Base-by-base conservation (phyloP, 164 flowering plant species). In the Piper betle region DNA sequence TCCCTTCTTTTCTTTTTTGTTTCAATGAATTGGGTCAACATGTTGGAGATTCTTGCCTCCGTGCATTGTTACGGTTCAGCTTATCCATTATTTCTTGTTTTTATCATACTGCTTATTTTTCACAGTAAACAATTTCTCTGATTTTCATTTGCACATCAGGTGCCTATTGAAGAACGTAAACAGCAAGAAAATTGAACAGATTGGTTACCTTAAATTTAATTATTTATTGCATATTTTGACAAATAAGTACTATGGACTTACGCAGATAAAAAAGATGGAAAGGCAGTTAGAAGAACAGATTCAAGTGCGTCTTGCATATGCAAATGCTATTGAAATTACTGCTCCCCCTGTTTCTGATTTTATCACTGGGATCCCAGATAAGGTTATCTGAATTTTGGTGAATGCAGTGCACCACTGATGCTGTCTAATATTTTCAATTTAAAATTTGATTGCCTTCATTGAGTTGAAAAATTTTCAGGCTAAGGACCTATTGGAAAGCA, bases 211-310 rank as follows among this genome's bases (percentile, higher is more conserved):
- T 25, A 25, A 25, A 2, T 25, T 25, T 25, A 25, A 25, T 25
- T 25, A 25, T 25, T 25, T 25, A 25, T 25, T 25, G 33, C 33
- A 25, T 25, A 25, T 25, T 25, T 25, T 25, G 33, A 25, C 33
- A 25, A 25, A 25, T 25, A 25, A 25, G 33, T 25, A 25, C 33
- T 25, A 25, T 25, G 33, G 33, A 25, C 46, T 52, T 39, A 53
- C 61, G 33, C 72, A 78, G 81, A 59, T 78, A 17, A 60, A 66
- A 38, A 56, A 46, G 33, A 46, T 78, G 69, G 77, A 75, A 57
- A 66, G 65, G 48, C 69, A 73, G 66, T 63, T 78, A 46, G 63
- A 78, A 64, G 78, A 73, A 52, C 79, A 78, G 67, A 71, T 72
- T 55, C 69, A 71, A 20, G 56, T 78, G 64, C 79, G 71, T 66